A percentile compares a stretch with the other conserved stretches of the same genome.
Conservation (phyloP, 2,329 filamentous ascomycete genomes). For the Didymosphaeria variabile region DNA sequence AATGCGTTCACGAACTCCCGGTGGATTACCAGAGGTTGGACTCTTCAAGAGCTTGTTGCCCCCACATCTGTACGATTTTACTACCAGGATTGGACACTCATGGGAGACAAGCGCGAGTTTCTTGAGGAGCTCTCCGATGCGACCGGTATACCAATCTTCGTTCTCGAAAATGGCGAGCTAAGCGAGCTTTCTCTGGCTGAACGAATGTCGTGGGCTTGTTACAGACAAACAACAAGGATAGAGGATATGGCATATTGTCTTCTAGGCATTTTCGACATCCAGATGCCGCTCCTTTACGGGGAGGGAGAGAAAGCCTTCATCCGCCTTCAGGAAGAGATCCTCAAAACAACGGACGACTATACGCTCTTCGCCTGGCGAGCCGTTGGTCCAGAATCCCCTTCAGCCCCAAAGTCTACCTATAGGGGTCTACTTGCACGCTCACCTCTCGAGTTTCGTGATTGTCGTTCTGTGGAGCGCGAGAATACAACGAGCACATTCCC, state of each 20-base stretch:
- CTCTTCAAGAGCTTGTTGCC: conserved; percentile 41
- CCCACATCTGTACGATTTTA: conserved; percentile 36
- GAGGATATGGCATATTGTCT: conserved; percentile 44
- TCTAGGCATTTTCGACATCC: conserved; percentile 43
- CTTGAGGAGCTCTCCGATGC: conserved; percentile 31
- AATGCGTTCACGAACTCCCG: conserved; percentile 29
- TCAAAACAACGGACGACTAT: conserved; percentile 40
- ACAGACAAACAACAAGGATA: conserved; percentile 35
- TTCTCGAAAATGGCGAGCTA: conserved; percentile 29
- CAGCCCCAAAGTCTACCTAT: conserved; percentile 22
- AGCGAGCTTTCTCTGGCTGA: conserved; percentile 35
- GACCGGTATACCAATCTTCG: conserved; percentile 37
- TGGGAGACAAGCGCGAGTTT: conserved; percentile 39
- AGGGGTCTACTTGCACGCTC: conserved; percentile 37
- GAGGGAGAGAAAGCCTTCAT: conserved; percentile 41
- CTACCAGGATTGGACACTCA: conserved; percentile 33
- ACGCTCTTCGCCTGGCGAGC: conserved; percentile 39
- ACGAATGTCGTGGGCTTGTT: conserved; percentile 41
- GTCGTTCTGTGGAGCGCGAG: conserved; percentile 33
- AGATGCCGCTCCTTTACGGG: conserved; percentile 41
- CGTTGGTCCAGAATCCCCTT: conserved; percentile 13
- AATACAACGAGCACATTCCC: conserved; percentile 28
- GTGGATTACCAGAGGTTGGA: conserved; percentile 42
- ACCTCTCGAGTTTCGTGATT: conserved; percentile 32
- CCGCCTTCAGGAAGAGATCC: conserved; percentile 39